Evolutionary conservation across 768 basidiomycete species (phyloP).

Genomic region (Russula ochroleuca): DNA sequence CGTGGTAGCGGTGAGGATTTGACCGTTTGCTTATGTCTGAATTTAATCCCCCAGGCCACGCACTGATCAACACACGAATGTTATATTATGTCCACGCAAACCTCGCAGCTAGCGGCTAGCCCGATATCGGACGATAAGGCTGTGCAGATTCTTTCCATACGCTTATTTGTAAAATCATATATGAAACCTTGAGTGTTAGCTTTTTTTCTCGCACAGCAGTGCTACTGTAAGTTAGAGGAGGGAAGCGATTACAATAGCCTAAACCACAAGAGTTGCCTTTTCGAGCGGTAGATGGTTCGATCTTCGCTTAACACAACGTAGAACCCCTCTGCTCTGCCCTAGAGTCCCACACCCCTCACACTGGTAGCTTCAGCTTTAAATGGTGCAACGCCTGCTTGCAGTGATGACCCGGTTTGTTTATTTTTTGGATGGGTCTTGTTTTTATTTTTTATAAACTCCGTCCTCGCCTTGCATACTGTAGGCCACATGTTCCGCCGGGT

Average conservation of each 20-base stretch:
- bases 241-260: slow-evolving; percentile 12
- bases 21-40: slow-evolving; percentile 5
- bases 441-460: slow-evolving; percentile 6
- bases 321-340: neutral
- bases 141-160: slow-evolving; percentile 6
- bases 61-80: slow-evolving; percentile 22
- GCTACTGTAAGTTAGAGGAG: slow-evolving; percentile 2
- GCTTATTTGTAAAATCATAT: slow-evolving; percentile 9
- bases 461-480: neutral
- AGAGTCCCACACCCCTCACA: neutral
- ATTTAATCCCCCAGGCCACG: slow-evolving; percentile 13
- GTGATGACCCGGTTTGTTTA: neutral
- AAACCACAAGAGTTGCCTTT: slow-evolving; percentile 19
- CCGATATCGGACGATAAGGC: slow-evolving; percentile 12
- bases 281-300: slow-evolving; percentile 3
- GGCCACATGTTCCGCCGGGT: slow-evolving; percentile 8
- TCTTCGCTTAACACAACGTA: neutral
- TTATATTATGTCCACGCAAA: slow-evolving; percentile 6
- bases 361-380: neutral
- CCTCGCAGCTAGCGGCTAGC: neutral
- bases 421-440: neutral
- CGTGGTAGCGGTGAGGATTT: slow-evolving; percentile 24
- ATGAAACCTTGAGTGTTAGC: slow-evolving; percentile 7
- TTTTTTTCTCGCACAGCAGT: slow-evolving; percentile 9
- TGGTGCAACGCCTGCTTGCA: neutral